These are phyloP conservation scores for Cyphellophora europaea DNA, from an alignment of 2,329 filamentous ascomycete species.

Conservation along the genomic window DNA sequence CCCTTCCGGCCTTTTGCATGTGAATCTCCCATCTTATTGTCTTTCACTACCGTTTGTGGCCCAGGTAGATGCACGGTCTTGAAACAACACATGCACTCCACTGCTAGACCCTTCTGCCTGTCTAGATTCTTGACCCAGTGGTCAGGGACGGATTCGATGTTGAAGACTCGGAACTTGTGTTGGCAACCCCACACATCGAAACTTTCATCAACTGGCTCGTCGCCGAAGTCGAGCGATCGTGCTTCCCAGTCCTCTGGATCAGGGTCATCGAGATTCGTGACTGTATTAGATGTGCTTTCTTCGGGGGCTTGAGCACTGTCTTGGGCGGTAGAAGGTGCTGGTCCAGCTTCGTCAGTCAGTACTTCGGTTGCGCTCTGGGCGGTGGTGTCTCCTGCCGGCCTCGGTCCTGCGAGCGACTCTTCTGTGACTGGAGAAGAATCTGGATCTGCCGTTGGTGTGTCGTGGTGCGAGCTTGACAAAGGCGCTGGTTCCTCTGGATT, in stretches of 20 bases:
- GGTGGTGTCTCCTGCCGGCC: too few species aligned
- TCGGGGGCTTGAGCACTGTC: conserved; percentile 1
- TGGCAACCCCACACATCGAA: conserved; percentile 13
- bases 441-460: not conserved
- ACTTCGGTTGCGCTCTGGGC: not conserved
- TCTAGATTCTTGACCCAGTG: conserved; percentile 7
- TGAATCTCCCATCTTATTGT: not conserved
- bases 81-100: conserved; percentile 14
- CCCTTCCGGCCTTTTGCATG: too few species aligned
- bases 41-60: conserved; percentile 3
- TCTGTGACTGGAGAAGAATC: not conserved
- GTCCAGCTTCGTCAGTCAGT: not conserved
- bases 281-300: not conserved
- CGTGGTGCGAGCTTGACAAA: too few species aligned
- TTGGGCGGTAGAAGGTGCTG: not conserved
- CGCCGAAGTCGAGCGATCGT: conserved; percentile 29
- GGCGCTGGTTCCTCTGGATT: too few species aligned
- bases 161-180: conserved; percentile 7
- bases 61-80: too few species aligned
- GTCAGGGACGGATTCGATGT: conserved; percentile 3
- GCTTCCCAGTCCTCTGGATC: conserved; percentile 16
- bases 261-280: conserved; percentile 10
- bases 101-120: conserved; percentile 3
- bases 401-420: too few species aligned
- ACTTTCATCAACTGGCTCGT: conserved; percentile 12